Percentiles rank a stretch among this genome's conserved stretches.
phyloP scores from a whole-genome alignment of 2,329 filamentous ascomycete genomes.

The Ophiosphaerella herpotricha region DNA sequence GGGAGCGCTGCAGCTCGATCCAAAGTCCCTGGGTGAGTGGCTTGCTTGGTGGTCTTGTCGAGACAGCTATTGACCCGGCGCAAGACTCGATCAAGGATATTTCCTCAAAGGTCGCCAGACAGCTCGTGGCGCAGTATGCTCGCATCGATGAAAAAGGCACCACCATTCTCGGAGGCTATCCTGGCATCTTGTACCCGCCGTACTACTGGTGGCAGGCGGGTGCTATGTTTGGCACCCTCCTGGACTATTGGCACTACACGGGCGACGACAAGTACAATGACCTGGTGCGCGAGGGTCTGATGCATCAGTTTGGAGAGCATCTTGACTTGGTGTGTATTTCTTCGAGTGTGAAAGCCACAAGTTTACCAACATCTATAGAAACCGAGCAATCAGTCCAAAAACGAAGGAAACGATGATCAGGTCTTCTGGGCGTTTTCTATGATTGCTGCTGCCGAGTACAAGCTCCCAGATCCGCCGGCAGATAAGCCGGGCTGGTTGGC shows the following conservation, averaged over 20 bases:
- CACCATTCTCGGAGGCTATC: slow-evolving; percentile 49
- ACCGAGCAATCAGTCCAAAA: slow-evolving; percentile 44
- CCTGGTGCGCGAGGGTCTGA: slow-evolving; percentile 59
- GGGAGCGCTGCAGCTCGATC: slow-evolving; percentile 30
- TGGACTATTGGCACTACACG: slow-evolving; percentile 87
- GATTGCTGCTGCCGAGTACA: slow-evolving; percentile 60
- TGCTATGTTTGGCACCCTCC: slow-evolving; percentile 69
- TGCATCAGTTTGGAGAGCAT: slow-evolving; percentile 39
- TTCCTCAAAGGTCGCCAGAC: slow-evolving; percentile 50
- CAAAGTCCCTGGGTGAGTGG: slow-evolving; percentile 23
- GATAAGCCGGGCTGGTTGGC: slow-evolving; percentile 51
- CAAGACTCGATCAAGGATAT: slow-evolving; percentile 54
- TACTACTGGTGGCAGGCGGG: slow-evolving; percentile 74
- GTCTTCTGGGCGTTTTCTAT: slow-evolving; percentile 62
- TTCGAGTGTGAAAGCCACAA: not conserved
- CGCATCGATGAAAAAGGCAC: slow-evolving; percentile 54
- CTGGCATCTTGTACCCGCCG: slow-evolving; percentile 50
- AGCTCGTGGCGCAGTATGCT: slow-evolving; percentile 60
- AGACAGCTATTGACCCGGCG: slow-evolving; percentile 2
- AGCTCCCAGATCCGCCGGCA: slow-evolving; percentile 49
- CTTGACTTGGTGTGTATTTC: slow-evolving; percentile 28
- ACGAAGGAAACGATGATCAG: slow-evolving; percentile 61
- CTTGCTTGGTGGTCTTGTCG: not conserved
- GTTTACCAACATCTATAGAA: slow-evolving; percentile 24
- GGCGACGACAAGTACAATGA: slow-evolving; percentile 74